Evolutionary conservation across 2,329 filamentous ascomycete species (phyloP).

Genomic region (Juglanconis juglandina): DNA sequence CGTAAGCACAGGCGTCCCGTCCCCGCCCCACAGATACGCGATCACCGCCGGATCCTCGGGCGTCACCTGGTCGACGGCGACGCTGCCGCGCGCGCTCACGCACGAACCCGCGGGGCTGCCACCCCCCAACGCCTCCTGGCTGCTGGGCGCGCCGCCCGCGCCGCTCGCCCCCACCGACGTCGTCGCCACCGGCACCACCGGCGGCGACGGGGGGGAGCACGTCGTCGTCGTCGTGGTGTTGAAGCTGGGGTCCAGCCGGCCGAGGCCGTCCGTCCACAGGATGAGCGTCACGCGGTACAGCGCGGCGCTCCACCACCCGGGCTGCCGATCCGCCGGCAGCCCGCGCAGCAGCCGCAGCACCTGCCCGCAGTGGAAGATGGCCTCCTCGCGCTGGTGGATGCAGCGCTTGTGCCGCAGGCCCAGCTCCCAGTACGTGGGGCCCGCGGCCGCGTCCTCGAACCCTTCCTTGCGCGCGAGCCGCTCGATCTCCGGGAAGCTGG

Average conservation of each 20-base stretch:
- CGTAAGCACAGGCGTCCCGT: slow-evolving; percentile 36
- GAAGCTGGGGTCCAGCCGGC: slow-evolving; percentile 42
- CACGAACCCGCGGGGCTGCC: slow-evolving; percentile 14
- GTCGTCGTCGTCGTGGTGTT: slow-evolving; percentile 21
- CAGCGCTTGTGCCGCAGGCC: slow-evolving; percentile 58
- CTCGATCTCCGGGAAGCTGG: slow-evolving; percentile 66
- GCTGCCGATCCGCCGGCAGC: slow-evolving; percentile 59
- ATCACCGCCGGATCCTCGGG: slow-evolving; percentile 37
- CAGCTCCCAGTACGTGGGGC: slow-evolving; percentile 46
- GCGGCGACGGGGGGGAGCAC: no score
- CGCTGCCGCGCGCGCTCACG: not conserved
- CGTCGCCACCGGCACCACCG: slow-evolving; percentile 2
- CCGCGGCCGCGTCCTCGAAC: slow-evolving; percentile 43
- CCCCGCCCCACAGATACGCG: slow-evolving; percentile 36
- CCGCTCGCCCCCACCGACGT: not conserved
- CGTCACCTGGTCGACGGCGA: slow-evolving; percentile 38
- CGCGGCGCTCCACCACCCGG: slow-evolving; percentile 69
- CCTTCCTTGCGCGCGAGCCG: slow-evolving; percentile 60
- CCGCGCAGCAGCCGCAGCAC: slow-evolving; percentile 57
- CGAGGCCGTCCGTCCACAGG: slow-evolving; percentile 60
- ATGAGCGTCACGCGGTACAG: slow-evolving; percentile 65
- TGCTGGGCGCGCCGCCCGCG: slow-evolving; percentile 1
- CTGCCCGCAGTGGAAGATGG: slow-evolving; percentile 66
- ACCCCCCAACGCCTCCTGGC: not conserved
- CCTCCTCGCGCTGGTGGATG: slow-evolving; percentile 60